Evolutionary conservation across 805 yeast species (phyloP).

Genomic region (Saturnispora dispora): DNA sequence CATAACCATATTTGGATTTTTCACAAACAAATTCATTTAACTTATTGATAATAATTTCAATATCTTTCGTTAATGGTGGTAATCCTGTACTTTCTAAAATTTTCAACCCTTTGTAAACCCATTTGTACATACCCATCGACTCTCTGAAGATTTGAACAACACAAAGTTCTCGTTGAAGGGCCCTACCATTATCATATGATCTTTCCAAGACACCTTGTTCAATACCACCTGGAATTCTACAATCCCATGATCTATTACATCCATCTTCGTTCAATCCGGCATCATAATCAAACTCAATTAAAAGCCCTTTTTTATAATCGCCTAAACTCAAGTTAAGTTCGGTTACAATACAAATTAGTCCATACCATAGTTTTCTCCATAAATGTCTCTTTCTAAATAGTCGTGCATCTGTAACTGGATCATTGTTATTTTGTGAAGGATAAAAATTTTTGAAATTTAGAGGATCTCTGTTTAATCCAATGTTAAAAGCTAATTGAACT

Average conservation of each 20-base stretch:
- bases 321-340: constrained; percentile 30
- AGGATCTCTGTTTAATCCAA: constrained; percentile 44
- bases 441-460: constrained; percentile 31
- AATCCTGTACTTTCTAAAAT: constrained; percentile 27
- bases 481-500: constrained; percentile 36
- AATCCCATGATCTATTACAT: constrained; percentile 29
- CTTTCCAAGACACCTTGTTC: constrained; percentile 30
- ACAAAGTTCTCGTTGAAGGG: constrained; percentile 32
- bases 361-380: constrained; percentile 34
- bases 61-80: constrained; percentile 27
- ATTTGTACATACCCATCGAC: constrained; percentile 37
- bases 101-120: constrained; percentile 34
- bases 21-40: constrained; percentile 25
- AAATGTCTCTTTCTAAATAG: constrained; percentile 29
- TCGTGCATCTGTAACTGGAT: constrained; percentile 24
- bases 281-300: constrained; percentile 30
- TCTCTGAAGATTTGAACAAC: constrained; percentile 40
- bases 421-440: constrained; percentile 18
- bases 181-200: constrained; percentile 23
- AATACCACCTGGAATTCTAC: constrained; percentile 31
- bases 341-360: constrained; percentile 26
- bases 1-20: constrained; percentile 22
- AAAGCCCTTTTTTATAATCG: constrained; percentile 29
- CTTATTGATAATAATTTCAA: constrained; percentile 24
- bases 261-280: constrained; percentile 24